Evolutionary conservation across 257 asterid genomes (phyloP), one percentile per base, ranked within the genome.

Genomic region (Linaria vulgaris): DNA sequence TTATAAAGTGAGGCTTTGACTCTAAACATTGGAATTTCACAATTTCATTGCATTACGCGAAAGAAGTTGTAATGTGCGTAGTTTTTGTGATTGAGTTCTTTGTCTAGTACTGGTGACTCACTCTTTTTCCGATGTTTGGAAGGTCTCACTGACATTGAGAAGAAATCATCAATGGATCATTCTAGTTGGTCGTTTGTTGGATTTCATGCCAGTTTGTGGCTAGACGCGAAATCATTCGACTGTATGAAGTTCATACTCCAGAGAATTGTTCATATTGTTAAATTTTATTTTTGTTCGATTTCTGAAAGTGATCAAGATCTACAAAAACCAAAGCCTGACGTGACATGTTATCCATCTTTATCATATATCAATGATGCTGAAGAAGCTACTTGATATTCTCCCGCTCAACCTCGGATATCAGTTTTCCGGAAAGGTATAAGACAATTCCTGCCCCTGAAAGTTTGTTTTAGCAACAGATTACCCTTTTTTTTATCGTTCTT

Each of bases 181-280:
- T 75, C 79, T 89, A n/a, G 80, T 92, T 72, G 68, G 80, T 55
- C 84, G 83, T 74, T 89, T 87, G 71, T 86, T 69, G 59, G 95
- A 85, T 73, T 82, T 82, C 78, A 72, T 74, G 69, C 76, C 88
- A 21, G 73, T 75, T 68, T 77, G 64, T 77, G 64, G 50, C 67
- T 79, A 53, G 97, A 87, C 64, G 63, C 63, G 43, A 96, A 67
- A 64, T 87, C 97, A 57, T 83, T 74, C 64, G 94, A 85, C 57
- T 87, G 97, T 72, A 69, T 89, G 91, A 89, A 80, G 59, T 68
- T 66, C 61, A 80, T 90, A 61, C 95, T 92, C 76, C 88, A 89
- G 76, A 83, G 89, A 82, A 73, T 84, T 52, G 95, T 83, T 79
- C 77, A 78, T 69, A 67, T 72, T 31, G 79, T 81, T 74, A 83